phyloP scores from a whole-genome alignment of 2,329 filamentous ascomycete species.

The Microdochium paspali region DNA sequence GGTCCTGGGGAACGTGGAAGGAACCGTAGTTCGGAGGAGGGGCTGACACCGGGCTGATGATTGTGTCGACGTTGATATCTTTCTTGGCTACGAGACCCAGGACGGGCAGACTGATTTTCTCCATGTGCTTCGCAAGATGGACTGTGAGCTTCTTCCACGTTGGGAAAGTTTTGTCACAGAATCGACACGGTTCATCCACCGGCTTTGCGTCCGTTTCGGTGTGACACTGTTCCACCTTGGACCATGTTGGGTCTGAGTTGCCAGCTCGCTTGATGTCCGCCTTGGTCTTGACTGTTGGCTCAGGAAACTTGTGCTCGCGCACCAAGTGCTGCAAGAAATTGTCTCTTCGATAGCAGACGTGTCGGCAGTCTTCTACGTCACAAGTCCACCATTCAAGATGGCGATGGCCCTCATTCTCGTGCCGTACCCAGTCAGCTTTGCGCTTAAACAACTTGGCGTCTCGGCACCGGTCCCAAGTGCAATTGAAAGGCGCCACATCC shows the following conservation, averaged over 20 bases:
- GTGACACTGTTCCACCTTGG: conserved; percentile 69
- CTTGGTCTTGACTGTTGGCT: conserved; percentile 73
- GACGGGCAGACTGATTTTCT: conserved; percentile 78
- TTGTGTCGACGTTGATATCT: conserved; percentile 48
- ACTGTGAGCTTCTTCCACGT: conserved; percentile 91
- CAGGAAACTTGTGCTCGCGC: conserved; percentile 77
- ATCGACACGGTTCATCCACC: conserved; percentile 72
- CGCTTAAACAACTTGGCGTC: conserved; percentile 90
- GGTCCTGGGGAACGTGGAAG: conserved; percentile 19
- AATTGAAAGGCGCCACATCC: conserved; percentile 87
- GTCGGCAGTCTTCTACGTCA: conserved; percentile 68
- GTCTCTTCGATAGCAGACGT: conserved; percentile 78
- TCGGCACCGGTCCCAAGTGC: conserved; percentile 74
- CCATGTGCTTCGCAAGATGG: conserved; percentile 92
- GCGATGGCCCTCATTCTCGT: conserved; percentile 85
- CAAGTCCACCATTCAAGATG: conserved; percentile 90
- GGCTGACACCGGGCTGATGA: conserved; percentile 60
- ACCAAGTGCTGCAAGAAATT: conserved; percentile 92
- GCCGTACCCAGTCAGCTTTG: conserved; percentile 91
- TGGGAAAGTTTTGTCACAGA: conserved; percentile 71
- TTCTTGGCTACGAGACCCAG: conserved; percentile 47
- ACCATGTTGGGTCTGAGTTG: conserved; percentile 58
- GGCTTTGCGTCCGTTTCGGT: conserved; percentile 56
- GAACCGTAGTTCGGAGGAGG: conserved; percentile 26
- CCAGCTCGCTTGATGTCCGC: conserved; percentile 52